Percentiles rank a stretch among this genome's conserved stretches.
phyloP scores from a whole-genome alignment of 2,329 filamentous ascomycete species.

The Coleophoma eucalyptorum region DNA sequence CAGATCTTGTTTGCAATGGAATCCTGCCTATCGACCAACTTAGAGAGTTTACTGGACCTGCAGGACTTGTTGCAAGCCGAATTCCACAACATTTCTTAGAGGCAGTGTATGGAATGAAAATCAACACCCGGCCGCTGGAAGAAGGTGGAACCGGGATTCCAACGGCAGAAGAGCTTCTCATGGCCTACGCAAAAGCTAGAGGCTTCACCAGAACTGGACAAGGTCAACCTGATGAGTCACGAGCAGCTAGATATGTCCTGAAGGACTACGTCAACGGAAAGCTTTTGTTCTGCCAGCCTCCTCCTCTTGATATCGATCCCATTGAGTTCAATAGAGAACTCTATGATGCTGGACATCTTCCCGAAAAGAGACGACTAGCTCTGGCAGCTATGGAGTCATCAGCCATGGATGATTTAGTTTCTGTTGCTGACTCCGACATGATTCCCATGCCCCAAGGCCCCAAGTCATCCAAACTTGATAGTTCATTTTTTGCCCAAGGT shows the following conservation, averaged over 20 bases:
- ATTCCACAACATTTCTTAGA: slow-evolving; percentile 89
- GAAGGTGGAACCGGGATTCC: slow-evolving; percentile 89
- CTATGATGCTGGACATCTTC: slow-evolving; percentile 79
- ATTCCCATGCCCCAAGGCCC: slow-evolving; percentile 53
- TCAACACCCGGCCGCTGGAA: slow-evolving; percentile 73
- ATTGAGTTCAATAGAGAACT: slow-evolving; percentile 83
- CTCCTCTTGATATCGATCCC: slow-evolving; percentile 68
- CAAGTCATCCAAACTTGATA: slow-evolving; percentile 78
- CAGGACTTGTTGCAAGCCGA: slow-evolving; percentile 74
- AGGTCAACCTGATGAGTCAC: slow-evolving; percentile 88
- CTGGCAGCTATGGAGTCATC: slow-evolving; percentile 39
- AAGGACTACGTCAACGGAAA: slow-evolving; percentile 99
- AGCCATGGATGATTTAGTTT: slow-evolving; percentile 30
- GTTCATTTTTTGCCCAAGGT: slow-evolving; percentile 77
- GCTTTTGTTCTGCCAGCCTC: slow-evolving; percentile 86
- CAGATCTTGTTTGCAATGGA: slow-evolving; percentile 92
- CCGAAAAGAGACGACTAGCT: slow-evolving; percentile 71
- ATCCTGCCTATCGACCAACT: slow-evolving; percentile 95
- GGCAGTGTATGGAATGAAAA: slow-evolving; percentile 89
- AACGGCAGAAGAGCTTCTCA: slow-evolving; percentile 79
- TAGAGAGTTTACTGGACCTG: slow-evolving; percentile 86
- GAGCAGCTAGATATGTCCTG: slow-evolving; percentile 82
- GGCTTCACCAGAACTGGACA: slow-evolving; percentile 88
- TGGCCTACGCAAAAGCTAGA: slow-evolving; percentile 81
- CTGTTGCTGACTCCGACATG: slow-evolving; percentile 43